phyloP scores from a whole-genome alignment of 495 filamentous ascomycete species.

The Lindgomyces ingoldianus region DNA sequence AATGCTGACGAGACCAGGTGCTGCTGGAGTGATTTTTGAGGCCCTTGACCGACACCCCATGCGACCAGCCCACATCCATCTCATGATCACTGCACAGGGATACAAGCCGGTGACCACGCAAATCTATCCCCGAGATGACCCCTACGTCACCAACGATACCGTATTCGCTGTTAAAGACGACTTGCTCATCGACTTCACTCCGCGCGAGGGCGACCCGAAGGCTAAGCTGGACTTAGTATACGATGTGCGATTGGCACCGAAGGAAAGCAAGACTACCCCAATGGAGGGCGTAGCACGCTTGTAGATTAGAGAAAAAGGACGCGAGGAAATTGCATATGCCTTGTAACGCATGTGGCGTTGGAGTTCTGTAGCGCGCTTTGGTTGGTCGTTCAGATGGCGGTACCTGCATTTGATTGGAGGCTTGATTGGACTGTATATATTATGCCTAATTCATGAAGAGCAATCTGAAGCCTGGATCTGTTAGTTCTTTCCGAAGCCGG shows the following conservation, averaged over 20 bases:
- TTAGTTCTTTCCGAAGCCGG: not conserved
- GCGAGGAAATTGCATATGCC: not conserved
- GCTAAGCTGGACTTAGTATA: conserved; percentile 43
- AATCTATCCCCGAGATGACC: conserved; percentile 64
- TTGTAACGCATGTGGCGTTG: not conserved
- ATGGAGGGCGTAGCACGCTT: conserved; percentile 33
- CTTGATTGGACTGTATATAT: no score
- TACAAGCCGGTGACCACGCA: conserved; percentile 61
- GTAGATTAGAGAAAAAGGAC: conserved; percentile 7
- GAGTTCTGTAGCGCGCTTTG: not conserved
- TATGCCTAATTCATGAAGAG: not conserved
- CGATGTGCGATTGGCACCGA: conserved; percentile 43
- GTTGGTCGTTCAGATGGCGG: not conserved
- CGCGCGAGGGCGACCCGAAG: conserved; percentile 48
- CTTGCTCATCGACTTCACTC: conserved; percentile 64
- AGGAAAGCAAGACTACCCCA: conserved; percentile 26
- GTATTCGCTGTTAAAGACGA: conserved; percentile 70
- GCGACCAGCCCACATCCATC: conserved; percentile 49
- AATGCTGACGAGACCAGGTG: conserved; percentile 43
- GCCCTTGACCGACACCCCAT: conserved; percentile 66
- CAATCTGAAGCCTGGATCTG: not conserved
- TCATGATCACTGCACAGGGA: conserved; percentile 46
- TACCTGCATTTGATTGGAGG: no score
- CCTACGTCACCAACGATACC: conserved; percentile 62
- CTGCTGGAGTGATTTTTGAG: conserved; percentile 67